A percentile compares a stretch with the other conserved stretches of the same genome.
These are phyloP conservation scores for Sphaceloma murrayae DNA, from an alignment of 2,329 filamentous ascomycete genomes.

Conservation along the genomic window DNA sequence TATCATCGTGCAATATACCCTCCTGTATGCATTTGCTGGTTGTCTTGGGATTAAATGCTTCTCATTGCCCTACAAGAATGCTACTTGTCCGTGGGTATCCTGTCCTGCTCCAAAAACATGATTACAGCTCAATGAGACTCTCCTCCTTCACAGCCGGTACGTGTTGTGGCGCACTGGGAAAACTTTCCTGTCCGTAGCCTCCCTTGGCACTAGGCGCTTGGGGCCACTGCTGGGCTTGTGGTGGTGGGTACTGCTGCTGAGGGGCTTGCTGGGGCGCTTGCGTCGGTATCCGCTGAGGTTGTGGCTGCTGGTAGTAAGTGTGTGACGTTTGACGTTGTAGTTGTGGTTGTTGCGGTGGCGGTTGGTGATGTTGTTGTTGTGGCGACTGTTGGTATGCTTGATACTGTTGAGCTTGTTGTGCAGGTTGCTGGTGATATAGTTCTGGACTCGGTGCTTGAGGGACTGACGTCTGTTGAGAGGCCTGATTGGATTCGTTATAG, in stretches of 20 bases:
- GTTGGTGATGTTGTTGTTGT: conserved; percentile 18
- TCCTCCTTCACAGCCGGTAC: conserved; percentile 27
- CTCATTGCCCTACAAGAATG: too few relatives aligned
- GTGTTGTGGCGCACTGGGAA: conserved; percentile 28
- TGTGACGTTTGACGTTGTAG: conserved; percentile 23
- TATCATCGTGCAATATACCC: neutral
- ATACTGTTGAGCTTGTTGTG: conserved; percentile 24
- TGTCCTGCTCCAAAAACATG: neutral
- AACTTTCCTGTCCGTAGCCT: conserved; percentile 29
- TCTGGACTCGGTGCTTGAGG: conserved; percentile 27
- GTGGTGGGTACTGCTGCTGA: conserved; percentile 19
- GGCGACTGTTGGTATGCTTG: conserved; percentile 18
- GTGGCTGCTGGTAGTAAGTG: conserved; percentile 20
- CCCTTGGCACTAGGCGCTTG: conserved; percentile 25
- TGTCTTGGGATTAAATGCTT: too few relatives aligned
- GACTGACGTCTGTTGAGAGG: conserved; percentile 21
- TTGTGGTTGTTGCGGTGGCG: conserved; percentile 22
- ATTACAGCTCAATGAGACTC: conserved; percentile 29
- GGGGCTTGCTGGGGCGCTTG: conserved; percentile 15
- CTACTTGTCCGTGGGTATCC: too few relatives aligned
- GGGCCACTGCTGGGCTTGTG: conserved; percentile 26
- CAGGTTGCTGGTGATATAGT: conserved; percentile 29
- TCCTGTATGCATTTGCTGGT: neutral
- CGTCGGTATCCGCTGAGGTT: conserved; percentile 20
- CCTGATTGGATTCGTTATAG: conserved; percentile 35